phyloP scores from a whole-genome alignment of 2,329 filamentous ascomycete genomes.

The Fusarium gaditjirri region DNA sequence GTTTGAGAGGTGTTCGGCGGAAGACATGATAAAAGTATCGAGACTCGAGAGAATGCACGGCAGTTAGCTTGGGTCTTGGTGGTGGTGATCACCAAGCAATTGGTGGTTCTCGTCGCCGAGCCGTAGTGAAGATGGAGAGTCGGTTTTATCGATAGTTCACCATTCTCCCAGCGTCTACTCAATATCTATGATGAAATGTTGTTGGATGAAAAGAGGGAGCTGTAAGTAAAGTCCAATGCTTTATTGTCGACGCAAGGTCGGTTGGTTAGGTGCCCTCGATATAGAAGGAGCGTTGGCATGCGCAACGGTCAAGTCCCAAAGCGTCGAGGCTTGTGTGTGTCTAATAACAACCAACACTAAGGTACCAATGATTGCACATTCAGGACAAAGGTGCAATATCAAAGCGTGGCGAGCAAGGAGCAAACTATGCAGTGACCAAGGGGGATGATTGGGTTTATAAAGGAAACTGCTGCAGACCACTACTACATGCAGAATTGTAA shows the following conservation, averaged over 20 bases:
- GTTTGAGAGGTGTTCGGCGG: slow-evolving; percentile 18
- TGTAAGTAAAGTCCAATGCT: neutral
- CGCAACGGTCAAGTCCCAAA: neutral
- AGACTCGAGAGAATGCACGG: neutral
- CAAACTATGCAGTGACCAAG: neutral
- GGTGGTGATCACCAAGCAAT: neutral
- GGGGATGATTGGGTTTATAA: slow-evolving; percentile 4
- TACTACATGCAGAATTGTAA: slow-evolving; percentile 4
- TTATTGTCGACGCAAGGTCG: neutral
- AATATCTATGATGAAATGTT: slow-evolving; percentile 1
- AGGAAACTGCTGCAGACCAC: slow-evolving; percentile 18
- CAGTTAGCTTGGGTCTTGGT: neutral
- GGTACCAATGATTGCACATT: neutral
- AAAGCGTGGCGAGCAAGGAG: neutral
- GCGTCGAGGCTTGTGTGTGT: neutral
- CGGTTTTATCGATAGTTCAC: slow-evolving; percentile 9
- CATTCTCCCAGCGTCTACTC: slow-evolving; percentile 23
- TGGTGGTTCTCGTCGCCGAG: slow-evolving; percentile 1
- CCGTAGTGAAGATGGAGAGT: neutral
- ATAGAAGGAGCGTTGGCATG: slow-evolving; percentile 23
- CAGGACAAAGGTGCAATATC: neutral
- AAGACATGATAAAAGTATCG: slow-evolving; percentile 28
- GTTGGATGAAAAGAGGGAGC: neutral
- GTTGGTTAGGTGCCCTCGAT: neutral
- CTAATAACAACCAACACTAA: neutral